These are phyloP conservation scores for Colletotrichum tofieldiae DNA, from an alignment of 2,329 filamentous ascomycete species.

Conservation along the genomic window DNA sequence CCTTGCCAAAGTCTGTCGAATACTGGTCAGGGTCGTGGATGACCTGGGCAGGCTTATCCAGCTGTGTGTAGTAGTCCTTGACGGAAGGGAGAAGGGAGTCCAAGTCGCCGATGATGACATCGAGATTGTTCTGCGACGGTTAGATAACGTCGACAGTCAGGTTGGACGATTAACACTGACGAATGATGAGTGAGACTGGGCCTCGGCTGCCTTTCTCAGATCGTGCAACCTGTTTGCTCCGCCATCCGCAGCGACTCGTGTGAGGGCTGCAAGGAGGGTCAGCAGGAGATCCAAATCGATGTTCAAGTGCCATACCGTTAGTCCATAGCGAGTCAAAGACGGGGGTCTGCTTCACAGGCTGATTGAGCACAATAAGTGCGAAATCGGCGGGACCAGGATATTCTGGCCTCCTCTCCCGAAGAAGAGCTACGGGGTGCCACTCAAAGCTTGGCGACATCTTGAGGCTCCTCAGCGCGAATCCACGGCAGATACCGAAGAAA, in stretches of 20 bases:
- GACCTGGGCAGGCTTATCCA: constrained; percentile 68
- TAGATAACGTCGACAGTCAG: neutral
- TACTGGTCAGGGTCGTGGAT: constrained; percentile 85
- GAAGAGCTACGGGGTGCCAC: constrained; percentile 59
- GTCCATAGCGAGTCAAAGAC: constrained; percentile 67
- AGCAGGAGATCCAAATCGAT: constrained; percentile 35
- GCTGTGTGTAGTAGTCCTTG: constrained; percentile 75
- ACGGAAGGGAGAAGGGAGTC: constrained; percentile 82
- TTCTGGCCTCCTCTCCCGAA: constrained; percentile 50
- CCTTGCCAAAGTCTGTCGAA: constrained; percentile 93
- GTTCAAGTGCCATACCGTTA: constrained; percentile 56
- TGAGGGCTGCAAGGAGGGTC: constrained; percentile 65
- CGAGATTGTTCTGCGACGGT: constrained; percentile 67
- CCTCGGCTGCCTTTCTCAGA: constrained; percentile 45
- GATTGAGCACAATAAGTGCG: constrained; percentile 67
- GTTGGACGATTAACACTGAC: constrained; percentile 13
- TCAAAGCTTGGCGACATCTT: constrained; percentile 48
- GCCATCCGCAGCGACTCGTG: constrained; percentile 89
- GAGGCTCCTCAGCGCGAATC: constrained; percentile 7
- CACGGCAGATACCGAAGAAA: neutral
- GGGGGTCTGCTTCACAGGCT: constrained; percentile 62
- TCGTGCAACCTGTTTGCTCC: constrained; percentile 84
- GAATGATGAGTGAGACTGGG: constrained; percentile 14
- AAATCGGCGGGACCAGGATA: constrained; percentile 51
- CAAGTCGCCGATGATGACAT: constrained; percentile 89